Percentiles rank a stretch among this genome's conserved stretches.
Evolutionary conservation across 202 grass and related monocot genomes (phyloP).

Genomic region (Musa balbisiana): DNA sequence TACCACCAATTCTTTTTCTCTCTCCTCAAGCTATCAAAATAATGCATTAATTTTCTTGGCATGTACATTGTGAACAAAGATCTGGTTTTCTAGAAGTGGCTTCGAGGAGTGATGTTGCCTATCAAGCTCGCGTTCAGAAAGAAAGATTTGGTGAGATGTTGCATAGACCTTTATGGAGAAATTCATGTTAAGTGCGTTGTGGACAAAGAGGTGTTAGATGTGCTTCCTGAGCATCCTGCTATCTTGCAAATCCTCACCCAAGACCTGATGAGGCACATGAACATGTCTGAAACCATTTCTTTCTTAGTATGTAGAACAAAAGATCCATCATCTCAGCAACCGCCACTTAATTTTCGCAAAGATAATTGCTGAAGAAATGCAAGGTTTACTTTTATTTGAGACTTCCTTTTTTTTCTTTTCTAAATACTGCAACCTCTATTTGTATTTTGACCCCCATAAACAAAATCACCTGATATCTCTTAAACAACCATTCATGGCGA

Average conservation of each 20-base stretch:
- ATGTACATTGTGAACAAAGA: slow-evolving; percentile 62
- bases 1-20: too few species aligned
- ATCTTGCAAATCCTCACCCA: slow-evolving; percentile 88
- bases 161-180: slow-evolving; percentile 60
- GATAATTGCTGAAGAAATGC: background rate
- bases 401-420: too few species aligned
- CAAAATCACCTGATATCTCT: too few species aligned
- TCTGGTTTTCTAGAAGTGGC: slow-evolving; percentile 79
- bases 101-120: slow-evolving; percentile 46
- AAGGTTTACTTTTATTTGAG: background rate
- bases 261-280: slow-evolving; percentile 71
- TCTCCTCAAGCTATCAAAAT: too few species aligned
- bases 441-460: too few species aligned
- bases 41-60: background rate
- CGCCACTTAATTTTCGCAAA: too few species aligned
- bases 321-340: too few species aligned
- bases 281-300: too few species aligned
- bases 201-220: slow-evolving; percentile 62
- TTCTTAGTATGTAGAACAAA: background rate
- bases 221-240: too few species aligned
- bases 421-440: background rate
- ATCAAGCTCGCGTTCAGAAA: slow-evolving; percentile 82
- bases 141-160: slow-evolving; percentile 89
- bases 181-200: slow-evolving; percentile 83
- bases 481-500: too few species aligned